phyloP scores from a whole-genome alignment of 1,139 yeast species.

The Pneumocystis murina region DNA sequence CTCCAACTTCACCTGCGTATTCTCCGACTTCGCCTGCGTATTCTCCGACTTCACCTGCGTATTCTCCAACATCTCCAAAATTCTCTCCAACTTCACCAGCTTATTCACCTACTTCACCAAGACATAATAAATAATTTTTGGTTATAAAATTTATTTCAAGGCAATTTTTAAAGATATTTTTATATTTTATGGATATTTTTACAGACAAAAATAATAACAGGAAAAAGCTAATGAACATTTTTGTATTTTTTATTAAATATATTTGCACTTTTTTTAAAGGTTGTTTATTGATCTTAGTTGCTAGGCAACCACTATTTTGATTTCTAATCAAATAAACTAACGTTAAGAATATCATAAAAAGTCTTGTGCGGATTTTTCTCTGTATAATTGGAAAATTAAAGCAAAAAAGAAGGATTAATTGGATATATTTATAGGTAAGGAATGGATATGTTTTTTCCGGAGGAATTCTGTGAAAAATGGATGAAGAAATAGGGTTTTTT shows the following conservation, averaged over 20 bases:
- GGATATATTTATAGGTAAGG: background rate
- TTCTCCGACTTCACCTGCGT: conserved; percentile 58
- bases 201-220: background rate
- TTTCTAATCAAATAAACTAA: background rate
- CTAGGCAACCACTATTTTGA: background rate
- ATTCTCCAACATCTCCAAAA: conserved; percentile 51
- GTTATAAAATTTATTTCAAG: background rate
- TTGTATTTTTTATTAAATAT: background rate
- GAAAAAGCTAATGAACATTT: background rate
- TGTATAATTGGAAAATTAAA: background rate
- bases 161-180: background rate
- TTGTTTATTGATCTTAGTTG: background rate
- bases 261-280: background rate
- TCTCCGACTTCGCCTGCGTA: conserved; percentile 52
- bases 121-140: conserved; percentile 4
- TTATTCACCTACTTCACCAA: conserved; percentile 47
- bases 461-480: background rate
- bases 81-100: conserved; percentile 50
- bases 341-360: background rate
- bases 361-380: background rate
- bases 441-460: background rate
- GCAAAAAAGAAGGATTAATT: background rate
- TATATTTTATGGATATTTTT: background rate
- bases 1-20: conserved; percentile 64
- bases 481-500: background rate